Conservation (phyloP, 78 protist genomes). For the Dictyostelium brefeldianum region DNA sequence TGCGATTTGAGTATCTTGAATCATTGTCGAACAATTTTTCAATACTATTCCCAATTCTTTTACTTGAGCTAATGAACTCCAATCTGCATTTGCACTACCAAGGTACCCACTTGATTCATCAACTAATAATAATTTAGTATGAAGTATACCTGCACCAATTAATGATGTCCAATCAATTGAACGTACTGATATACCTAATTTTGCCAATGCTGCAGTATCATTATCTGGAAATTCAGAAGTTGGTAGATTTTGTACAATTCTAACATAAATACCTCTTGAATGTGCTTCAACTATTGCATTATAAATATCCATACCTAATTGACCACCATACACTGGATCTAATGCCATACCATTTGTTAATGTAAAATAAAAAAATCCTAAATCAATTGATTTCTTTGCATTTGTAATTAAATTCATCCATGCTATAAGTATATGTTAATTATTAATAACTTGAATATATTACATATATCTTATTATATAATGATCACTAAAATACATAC, state of each 20-base stretch:
- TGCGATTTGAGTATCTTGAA: constrained; percentile 80
- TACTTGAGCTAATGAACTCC: constrained; percentile 93
- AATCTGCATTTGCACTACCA: constrained; percentile 87
- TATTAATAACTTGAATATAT: too few species aligned
- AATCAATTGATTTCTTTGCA: constrained; percentile 75
- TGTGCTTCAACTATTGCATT: constrained; percentile 52
- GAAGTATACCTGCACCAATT: constrained; percentile 74
- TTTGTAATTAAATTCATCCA: constrained; percentile 68
- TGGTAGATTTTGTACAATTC: constrained; percentile 81
- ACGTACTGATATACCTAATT: constrained; percentile 69
- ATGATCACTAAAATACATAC: too few species aligned
- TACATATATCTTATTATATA: too few species aligned
- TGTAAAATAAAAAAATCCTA: constrained; percentile 76
- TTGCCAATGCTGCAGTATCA: constrained; percentile 45
- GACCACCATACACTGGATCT: constrained; percentile 59
- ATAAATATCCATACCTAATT: constrained; percentile 58
- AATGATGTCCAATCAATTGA: constrained; percentile 48
- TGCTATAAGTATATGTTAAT: too few species aligned
- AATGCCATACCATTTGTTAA: constrained; percentile 32
- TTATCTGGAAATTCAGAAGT: constrained; percentile 27
- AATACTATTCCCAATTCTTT: constrained; percentile 92
- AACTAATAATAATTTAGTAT: constrained; percentile 66
- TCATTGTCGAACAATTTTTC: constrained; percentile 72
- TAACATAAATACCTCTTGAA: constrained; percentile 50
- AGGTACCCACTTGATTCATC: constrained; percentile 54